Evolutionary conservation across 768 basidiomycete genomes (phyloP).

Genomic region (Pulveroboletus sp.): DNA sequence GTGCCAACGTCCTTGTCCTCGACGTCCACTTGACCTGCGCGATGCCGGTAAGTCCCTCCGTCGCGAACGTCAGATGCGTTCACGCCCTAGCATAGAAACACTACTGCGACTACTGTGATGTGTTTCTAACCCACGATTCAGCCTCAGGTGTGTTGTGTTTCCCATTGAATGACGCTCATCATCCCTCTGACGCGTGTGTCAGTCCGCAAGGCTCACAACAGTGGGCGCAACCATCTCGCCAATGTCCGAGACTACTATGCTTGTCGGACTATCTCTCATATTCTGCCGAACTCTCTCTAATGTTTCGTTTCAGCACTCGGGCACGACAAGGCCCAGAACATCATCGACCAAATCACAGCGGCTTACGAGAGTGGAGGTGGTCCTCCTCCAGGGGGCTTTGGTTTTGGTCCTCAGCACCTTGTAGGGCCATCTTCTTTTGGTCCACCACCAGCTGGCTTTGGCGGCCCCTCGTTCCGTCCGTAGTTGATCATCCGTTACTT

Average conservation of each 20-base stretch:
- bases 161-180: not conserved
- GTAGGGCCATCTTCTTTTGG: conserved; percentile 50
- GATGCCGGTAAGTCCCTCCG: conserved; percentile 59
- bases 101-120: conserved; percentile 92
- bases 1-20: conserved; percentile 8
- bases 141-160: conserved; percentile 68
- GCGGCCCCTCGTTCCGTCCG: conserved; percentile 34
- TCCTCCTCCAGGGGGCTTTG: conserved; percentile 84
- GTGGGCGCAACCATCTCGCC: conserved; percentile 91
- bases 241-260: conserved; percentile 98
- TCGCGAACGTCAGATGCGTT: conserved; percentile 2
- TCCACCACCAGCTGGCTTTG: conserved; percentile 52
- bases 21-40: conserved; percentile 22
- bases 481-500: not conserved
- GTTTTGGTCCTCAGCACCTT: conserved; percentile 79
- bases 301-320: conserved; percentile 54
- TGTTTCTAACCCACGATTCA: conserved; percentile 91
- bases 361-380: conserved; percentile 85
- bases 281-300: conserved; percentile 2
- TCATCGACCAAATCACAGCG: conserved; percentile 97
- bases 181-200: conserved; percentile 8
- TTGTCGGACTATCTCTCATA: conserved; percentile 44
- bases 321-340: conserved; percentile 96
- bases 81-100: conserved; percentile 58
- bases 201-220: conserved; percentile 99